A percentile compares a stretch with the other conserved stretches of the same genome.
Conservation (phyloP, 2,329 filamentous ascomycete genomes). For the Diplodia corticola region DNA sequence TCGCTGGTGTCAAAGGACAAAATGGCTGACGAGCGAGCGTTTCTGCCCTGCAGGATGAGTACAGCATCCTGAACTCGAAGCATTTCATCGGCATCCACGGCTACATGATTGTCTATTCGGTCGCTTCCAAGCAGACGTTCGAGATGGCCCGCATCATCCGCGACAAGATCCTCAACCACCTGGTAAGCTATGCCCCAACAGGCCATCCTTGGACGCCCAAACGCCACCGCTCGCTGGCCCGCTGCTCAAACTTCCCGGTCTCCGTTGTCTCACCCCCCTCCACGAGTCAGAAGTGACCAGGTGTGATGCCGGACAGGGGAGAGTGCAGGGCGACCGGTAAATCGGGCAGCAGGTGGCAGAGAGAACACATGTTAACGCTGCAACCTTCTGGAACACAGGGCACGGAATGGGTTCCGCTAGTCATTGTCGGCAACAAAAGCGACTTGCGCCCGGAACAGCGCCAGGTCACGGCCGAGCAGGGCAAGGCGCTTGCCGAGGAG, state of each 20-base stretch:
- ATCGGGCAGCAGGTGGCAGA: background rate
- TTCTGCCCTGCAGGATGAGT: conserved; percentile 73
- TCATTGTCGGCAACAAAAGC: conserved; percentile 96
- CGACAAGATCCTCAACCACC: conserved; percentile 95
- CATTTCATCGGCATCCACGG: conserved; percentile 99
- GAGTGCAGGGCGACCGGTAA: background rate
- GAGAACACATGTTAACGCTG: background rate
- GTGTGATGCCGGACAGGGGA: background rate
- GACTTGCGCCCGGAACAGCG: conserved; percentile 91
- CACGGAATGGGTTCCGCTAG: conserved; percentile 86
- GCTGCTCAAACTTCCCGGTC: background rate
- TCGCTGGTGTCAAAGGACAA: background rate
- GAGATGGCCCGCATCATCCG: conserved; percentile 96
- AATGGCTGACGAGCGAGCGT: conserved; percentile 29
- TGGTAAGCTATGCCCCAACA: conserved; percentile 59
- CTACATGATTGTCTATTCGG: conserved; percentile 98
- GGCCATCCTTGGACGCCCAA: conserved; percentile 5
- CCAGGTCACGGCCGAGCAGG: conserved; percentile 83
- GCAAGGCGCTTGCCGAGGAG: conserved; percentile 79
- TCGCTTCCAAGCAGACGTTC: conserved; percentile 88
- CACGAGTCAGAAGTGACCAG: background rate
- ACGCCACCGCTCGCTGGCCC: conserved; percentile 18
- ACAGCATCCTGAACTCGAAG: conserved; percentile 96
- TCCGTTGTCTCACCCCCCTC: too few relatives aligned
- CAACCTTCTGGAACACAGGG: conserved; percentile 58